These are phyloP conservation scores for Rosa persica DNA, from an alignment of 306 rosid species.

Conservation along the genomic window DNA sequence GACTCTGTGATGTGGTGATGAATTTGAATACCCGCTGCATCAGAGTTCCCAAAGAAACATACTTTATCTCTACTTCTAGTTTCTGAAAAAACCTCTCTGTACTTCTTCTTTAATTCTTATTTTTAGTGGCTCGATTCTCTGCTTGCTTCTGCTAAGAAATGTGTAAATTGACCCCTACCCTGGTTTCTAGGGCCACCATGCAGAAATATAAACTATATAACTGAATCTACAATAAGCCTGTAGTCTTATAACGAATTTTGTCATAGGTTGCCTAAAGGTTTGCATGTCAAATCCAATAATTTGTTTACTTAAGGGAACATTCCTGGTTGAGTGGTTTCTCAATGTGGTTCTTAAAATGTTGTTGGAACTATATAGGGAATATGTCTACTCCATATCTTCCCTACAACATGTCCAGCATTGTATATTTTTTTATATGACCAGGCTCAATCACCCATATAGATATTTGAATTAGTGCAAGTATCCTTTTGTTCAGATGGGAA, in stretches of 20 bases:
- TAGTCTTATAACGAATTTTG: neutral
- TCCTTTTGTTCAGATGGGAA: conserved; percentile 42
- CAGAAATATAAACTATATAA: neutral
- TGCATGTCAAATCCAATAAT: neutral
- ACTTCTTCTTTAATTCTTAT: neutral
- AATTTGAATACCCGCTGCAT: neutral
- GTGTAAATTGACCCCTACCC: neutral
- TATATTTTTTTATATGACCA: conserved; percentile 2
- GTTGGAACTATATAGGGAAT: neutral
- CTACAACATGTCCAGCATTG: neutral
- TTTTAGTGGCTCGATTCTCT: neutral
- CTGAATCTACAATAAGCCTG: neutral
- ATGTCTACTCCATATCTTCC: conserved; percentile 2
- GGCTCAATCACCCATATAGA: neutral
- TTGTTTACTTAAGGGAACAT: neutral
- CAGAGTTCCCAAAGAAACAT: neutral
- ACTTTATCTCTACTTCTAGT: neutral
- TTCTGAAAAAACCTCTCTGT: neutral
- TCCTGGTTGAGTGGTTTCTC: neutral
- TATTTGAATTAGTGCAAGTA: neutral
- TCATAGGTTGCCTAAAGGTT: neutral
- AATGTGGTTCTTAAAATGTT: neutral
- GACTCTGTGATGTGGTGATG: neutral
- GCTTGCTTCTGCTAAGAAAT: neutral
- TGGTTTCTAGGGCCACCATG: conserved; percentile 1